These are phyloP conservation scores for Lactarius pseudohatsudake DNA, from an alignment of 768 basidiomycete genomes.

Conservation along the genomic window DNA sequence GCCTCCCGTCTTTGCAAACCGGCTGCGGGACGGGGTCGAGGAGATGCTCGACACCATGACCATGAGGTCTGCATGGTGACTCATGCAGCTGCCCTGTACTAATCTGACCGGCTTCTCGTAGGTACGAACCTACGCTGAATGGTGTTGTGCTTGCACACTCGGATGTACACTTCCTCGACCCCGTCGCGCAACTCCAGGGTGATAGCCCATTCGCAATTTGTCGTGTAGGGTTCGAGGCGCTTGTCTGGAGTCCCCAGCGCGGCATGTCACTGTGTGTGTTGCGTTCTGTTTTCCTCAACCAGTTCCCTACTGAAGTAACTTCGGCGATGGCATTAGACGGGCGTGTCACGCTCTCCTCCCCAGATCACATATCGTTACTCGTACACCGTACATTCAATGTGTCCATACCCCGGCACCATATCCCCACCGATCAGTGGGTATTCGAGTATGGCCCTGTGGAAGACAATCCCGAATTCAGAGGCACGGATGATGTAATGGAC, in stretches of 20 bases:
- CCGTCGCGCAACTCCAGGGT: conserved; percentile 64
- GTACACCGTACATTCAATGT: conserved; percentile 92
- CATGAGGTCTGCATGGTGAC: conserved; percentile 68
- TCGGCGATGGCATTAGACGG: conserved; percentile 53
- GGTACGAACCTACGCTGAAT: conserved; percentile 83
- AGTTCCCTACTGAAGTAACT: neutral
- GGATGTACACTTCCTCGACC: conserved; percentile 63
- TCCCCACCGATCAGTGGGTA: conserved; percentile 74
- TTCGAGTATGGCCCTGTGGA: conserved; percentile 86
- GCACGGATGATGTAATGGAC: conserved; percentile 29
- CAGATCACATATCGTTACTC: conserved; percentile 89
- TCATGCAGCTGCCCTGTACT: neutral
- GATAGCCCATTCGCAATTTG: conserved; percentile 87
- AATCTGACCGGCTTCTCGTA: conserved; percentile 36
- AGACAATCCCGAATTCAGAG: conserved; percentile 74
- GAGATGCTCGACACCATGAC: conserved; percentile 94
- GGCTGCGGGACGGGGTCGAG: conserved; percentile 71
- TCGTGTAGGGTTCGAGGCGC: conserved; percentile 74
- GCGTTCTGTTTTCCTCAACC: neutral
- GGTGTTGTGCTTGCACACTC: conserved; percentile 90
- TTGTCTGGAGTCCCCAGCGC: conserved; percentile 84
- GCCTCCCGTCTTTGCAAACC: conserved; percentile 75
- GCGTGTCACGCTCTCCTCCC: conserved; percentile 85
- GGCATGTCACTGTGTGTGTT: conserved; percentile 76
- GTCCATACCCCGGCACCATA: conserved; percentile 90